These are phyloP conservation scores for Apodospora peruviana DNA, from an alignment of 495 filamentous ascomycete species.

Conservation along the genomic window DNA sequence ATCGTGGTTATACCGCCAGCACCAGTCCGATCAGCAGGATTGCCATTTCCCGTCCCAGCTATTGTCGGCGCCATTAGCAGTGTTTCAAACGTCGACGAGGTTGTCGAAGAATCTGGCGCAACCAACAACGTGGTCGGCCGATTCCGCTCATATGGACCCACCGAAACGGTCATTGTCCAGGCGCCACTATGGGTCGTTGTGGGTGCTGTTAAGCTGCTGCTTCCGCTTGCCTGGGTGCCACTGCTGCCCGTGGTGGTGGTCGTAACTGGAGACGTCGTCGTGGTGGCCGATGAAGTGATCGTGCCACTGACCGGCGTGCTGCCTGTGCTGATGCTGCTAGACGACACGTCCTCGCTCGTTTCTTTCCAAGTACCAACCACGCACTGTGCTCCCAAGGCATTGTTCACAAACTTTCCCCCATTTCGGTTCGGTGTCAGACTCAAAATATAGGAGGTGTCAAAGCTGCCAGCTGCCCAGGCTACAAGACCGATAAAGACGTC, in stretches of 20 bases:
- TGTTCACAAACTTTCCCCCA: slow-evolving; percentile 33
- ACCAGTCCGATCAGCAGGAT: not conserved
- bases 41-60: not conserved
- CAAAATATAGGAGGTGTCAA: slow-evolving; percentile 39
- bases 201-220: not conserved
- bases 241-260: not conserved
- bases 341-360: not conserved
- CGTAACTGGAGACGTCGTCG: not conserved
- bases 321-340: not conserved
- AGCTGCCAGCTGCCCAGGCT: slow-evolving; percentile 44
- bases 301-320: not conserved
- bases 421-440: slow-evolving; percentile 38
- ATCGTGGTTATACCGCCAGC: not conserved
- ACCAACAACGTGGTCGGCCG: too few species aligned
- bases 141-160: not conserved
- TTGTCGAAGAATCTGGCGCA: too few species aligned
- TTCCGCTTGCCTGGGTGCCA: not conserved
- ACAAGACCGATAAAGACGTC: slow-evolving; percentile 49
- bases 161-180: not conserved
- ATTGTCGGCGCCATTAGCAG: not conserved
- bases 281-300: not conserved
- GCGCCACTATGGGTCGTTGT: not conserved
- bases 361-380: slow-evolving; percentile 26
- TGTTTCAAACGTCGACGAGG: not conserved
- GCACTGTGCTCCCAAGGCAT: slow-evolving; percentile 34